phyloP scores from a whole-genome alignment of 345 rosid genomes.

The Citrus sinensis region DNA sequence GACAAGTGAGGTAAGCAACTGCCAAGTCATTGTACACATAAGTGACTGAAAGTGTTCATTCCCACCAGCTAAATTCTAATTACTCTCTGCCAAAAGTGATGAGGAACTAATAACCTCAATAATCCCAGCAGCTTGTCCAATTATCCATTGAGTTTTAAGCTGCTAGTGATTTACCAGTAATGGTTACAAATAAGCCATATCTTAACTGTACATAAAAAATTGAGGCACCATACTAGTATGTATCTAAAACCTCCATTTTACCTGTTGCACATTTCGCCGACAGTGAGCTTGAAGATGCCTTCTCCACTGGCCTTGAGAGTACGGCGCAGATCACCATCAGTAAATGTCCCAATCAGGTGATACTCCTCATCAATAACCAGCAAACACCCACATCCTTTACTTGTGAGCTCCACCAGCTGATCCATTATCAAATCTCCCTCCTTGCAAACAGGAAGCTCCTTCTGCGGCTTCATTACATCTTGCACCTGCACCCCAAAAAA shows the following conservation, averaged over 20 bases:
- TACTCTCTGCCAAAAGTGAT: neutral
- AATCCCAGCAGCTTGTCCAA: neutral
- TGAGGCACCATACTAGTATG: neutral
- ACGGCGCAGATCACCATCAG: slow-evolving; percentile 93
- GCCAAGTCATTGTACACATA: neutral
- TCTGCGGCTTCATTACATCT: slow-evolving; percentile 91
- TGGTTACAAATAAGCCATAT: neutral
- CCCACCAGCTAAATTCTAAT: neutral
- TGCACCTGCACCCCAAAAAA: slow-evolving; percentile 45
- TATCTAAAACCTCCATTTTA: slow-evolving; percentile 9
- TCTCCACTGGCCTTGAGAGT: slow-evolving; percentile 86
- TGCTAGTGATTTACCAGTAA: neutral
- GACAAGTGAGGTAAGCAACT: neutral
- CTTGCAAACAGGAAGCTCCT: slow-evolving; percentile 83
- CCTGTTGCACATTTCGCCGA: slow-evolving; percentile 98
- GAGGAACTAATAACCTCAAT: neutral
- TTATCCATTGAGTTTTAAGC: neutral
- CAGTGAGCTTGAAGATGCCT: slow-evolving; percentile 87
- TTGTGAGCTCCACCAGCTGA: slow-evolving; percentile 85
- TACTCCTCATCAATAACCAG: slow-evolving; percentile 63
- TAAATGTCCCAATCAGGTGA: slow-evolving; percentile 83
- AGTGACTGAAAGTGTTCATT: neutral
- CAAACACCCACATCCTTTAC: slow-evolving; percentile 95
- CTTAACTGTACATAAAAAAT: neutral
- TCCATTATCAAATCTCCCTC: slow-evolving; percentile 93